Percentiles rank a stretch among this genome's conserved stretches.
Conservation (phyloP, 2,329 filamentous ascomycete genomes). For the Didymellaceae sp. region DNA sequence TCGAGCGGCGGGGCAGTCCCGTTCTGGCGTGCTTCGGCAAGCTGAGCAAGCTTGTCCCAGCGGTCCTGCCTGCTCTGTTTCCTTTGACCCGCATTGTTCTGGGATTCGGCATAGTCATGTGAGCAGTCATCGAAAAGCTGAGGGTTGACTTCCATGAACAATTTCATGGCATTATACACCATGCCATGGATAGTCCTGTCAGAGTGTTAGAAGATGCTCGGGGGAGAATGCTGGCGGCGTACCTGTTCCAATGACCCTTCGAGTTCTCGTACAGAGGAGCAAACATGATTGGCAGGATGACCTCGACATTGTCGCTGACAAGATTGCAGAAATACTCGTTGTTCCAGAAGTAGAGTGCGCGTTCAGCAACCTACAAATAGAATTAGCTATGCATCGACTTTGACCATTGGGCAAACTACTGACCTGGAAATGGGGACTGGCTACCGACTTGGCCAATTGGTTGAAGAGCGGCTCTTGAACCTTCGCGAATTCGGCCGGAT, state of each 20-base stretch:
- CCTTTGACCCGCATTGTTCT: constrained; percentile 87
- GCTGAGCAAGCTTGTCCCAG: constrained; percentile 85
- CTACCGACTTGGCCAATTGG: constrained; percentile 95
- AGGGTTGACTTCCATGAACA: constrained; percentile 99
- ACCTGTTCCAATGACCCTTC: constrained; percentile 99
- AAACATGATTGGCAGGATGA: constrained; percentile 99
- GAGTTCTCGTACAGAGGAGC: constrained; percentile 98
- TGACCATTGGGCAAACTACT: constrained; percentile 18
- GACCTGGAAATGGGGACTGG: constrained; percentile 95
- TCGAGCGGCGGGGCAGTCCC: constrained; percentile 65
- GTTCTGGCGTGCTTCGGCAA: constrained; percentile 74
- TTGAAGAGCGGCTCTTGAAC: constrained; percentile 98
- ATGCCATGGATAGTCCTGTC: constrained; percentile 95
- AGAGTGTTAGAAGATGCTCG: constrained; percentile 23
- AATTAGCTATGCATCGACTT: background rate
- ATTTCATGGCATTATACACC: constrained; percentile 99
- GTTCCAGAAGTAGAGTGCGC: constrained; percentile 99
- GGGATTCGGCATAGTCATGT: constrained; percentile 95
- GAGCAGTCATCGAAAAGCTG: constrained; percentile 98
- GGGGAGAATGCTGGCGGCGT: constrained; percentile 42
- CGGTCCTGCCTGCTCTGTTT: constrained; percentile 82
- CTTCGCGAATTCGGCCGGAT: constrained; percentile 97
- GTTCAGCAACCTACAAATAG: constrained; percentile 75
- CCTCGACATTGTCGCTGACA: constrained; percentile 98
- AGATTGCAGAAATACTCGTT: constrained; percentile 99